Evolutionary conservation across 2,329 filamentous ascomycete genomes (phyloP), one percentile per base, ranked within the genome.

Genomic region (Fusarium nanum): DNA sequence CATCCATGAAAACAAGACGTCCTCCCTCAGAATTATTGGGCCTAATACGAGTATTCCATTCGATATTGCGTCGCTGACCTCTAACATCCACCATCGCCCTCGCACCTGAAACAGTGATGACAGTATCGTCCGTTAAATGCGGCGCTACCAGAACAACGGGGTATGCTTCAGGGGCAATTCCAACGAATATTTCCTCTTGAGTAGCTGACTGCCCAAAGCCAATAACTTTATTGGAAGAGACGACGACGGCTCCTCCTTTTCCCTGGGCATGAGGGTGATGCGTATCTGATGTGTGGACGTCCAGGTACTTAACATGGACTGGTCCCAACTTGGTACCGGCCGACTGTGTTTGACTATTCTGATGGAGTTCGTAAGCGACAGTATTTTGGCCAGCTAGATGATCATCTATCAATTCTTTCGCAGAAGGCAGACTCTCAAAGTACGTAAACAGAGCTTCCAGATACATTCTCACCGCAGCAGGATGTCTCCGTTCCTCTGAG

Each of bases 181-280:
- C 79, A 18, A 79, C 74, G 53, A 77, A 79, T 8, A 80, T 59
- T 44, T 81, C 79, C 57, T 81, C 79, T 41, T 81, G 78, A 1
- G 79, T 80, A 7, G 77, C 78, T 6, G 78, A 79, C 64, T 79
- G 73, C 1, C 79, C 79, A 32, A 80, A 80, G 0, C 78, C 78
- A 22, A 79, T 72, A 28, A 76, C 65, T 37, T 76, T 78, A 60
- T 81, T 81, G 6, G 78, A 76, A 5, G 78, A 77, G 9, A 81
- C 66, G 0, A 80, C 77, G 8, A 74, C 75, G 5, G 75, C 77
- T 3, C 76, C 74, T 8, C 62, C 45, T 8, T 61, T 55, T 3
- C 76, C 72, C 67, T 78, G 76, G 6, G 64, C 34, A 0, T 70
- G 48, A 20, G 71, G 56, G 20, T 73, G 68, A 49, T 75, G 70